A percentile compares a stretch with the other conserved stretches of the same genome.
Conservation (phyloP, 2,329 filamentous ascomycete genomes). For the Aspergillus fumigatus region DNA sequence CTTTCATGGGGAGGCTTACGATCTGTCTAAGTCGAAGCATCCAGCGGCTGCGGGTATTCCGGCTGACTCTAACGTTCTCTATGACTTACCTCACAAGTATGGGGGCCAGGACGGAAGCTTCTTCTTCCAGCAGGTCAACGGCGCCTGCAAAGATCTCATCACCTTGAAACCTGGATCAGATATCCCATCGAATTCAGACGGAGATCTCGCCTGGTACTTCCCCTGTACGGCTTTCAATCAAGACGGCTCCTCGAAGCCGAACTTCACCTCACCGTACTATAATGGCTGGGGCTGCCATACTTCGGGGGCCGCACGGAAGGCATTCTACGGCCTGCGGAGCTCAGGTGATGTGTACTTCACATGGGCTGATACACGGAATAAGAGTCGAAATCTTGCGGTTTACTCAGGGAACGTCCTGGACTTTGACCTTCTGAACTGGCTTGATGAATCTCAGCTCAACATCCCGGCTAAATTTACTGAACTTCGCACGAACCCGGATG, state of each 20-base stretch:
- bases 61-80: slow-evolving; percentile 72
- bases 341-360: slow-evolving; percentile 91
- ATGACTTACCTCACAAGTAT: slow-evolving; percentile 74
- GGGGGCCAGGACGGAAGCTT: slow-evolving; percentile 93
- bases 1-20: slow-evolving; percentile 87
- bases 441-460: slow-evolving; percentile 74
- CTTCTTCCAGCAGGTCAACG: slow-evolving; percentile 97
- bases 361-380: slow-evolving; percentile 91
- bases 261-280: slow-evolving; percentile 70
- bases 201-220: slow-evolving; percentile 92
- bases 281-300: slow-evolving; percentile 88
- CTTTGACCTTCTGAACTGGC: slow-evolving; percentile 81
- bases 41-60: slow-evolving; percentile 76
- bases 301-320: slow-evolving; percentile 58
- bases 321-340: slow-evolving; percentile 69
- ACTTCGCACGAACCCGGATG: slow-evolving; percentile 64
- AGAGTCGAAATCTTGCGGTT: slow-evolving; percentile 81
- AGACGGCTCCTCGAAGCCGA: slow-evolving; percentile 77
- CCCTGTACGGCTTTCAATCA: slow-evolving; percentile 89
- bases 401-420: slow-evolving; percentile 94
- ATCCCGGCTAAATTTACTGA: slow-evolving; percentile 75
- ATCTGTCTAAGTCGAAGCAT: slow-evolving; percentile 72
- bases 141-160: slow-evolving; percentile 88
- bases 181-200: slow-evolving; percentile 68
- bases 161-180: slow-evolving; percentile 66